These are phyloP conservation scores for Gossypium longicalyx DNA, from an alignment of 345 rosid genomes.

Conservation along the genomic window DNA sequence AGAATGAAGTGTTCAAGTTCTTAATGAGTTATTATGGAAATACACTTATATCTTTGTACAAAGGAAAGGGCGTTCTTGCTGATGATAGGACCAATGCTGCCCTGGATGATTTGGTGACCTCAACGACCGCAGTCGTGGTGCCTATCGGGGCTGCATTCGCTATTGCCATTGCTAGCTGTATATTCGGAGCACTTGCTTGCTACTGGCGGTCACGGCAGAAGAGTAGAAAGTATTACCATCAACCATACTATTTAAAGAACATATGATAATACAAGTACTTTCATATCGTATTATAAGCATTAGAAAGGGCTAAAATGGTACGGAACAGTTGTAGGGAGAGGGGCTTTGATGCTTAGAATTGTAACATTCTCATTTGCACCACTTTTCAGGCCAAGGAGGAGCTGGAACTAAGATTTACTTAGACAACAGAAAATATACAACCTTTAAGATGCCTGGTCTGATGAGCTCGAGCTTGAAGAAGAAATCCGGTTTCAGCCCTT, in stretches of 20 bases:
- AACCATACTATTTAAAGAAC: conserved; percentile 79
- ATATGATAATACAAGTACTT: conserved; percentile 47
- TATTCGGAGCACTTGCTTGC: conserved; percentile 93
- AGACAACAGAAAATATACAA: conserved; percentile 29
- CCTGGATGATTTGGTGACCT: conserved; percentile 52
- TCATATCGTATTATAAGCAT: conserved; percentile 27
- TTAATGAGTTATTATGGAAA: conserved; percentile 63
- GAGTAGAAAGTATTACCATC: conserved; percentile 88
- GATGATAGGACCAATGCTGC: conserved; percentile 33
- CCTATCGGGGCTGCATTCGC: conserved; percentile 97
- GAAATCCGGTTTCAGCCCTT: conserved; percentile 31
- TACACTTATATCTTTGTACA: conserved; percentile 57
- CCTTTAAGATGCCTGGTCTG: conserved; percentile 26
- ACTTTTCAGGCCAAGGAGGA: conserved; percentile 79
- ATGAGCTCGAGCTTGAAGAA: conserved; percentile 24
- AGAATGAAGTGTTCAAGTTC: conserved; percentile 70
- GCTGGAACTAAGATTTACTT: conserved; percentile 47
- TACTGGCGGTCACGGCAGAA: conserved; percentile 98
- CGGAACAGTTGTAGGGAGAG: conserved; percentile 16
- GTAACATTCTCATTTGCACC: conserved; percentile 38
- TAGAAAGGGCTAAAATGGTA: not conserved
- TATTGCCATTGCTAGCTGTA: conserved; percentile 94
- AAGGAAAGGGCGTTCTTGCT: conserved; percentile 39
- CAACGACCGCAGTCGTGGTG: conserved; percentile 75
- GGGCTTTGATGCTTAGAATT: conserved; percentile 23